Percentiles rank a stretch among this genome's conserved stretches.
phyloP scores from a whole-genome alignment of 2,329 filamentous ascomycete species.

The Talaromyces rugulosus region DNA sequence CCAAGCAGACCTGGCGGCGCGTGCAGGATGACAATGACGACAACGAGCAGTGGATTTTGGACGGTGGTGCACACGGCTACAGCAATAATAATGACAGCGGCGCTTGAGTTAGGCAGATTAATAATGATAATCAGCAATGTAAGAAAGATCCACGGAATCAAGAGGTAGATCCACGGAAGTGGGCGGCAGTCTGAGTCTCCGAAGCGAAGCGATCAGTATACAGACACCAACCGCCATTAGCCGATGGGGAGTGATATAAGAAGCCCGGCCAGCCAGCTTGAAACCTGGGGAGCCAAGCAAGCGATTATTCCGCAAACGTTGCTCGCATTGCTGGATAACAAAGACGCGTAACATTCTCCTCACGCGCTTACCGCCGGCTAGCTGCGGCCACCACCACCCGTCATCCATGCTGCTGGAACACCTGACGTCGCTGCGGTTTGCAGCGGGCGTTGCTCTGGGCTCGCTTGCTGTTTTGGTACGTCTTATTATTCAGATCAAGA shows the following conservation, averaged over 20 bases:
- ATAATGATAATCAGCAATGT: not conserved
- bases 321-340: not conserved
- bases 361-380: slow-evolving; percentile 7
- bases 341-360: not conserved
- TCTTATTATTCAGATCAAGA: not conserved
- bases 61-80: slow-evolving; percentile 40
- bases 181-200: not conserved
- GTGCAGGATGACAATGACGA: slow-evolving; percentile 46
- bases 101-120: not conserved
- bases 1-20: slow-evolving; percentile 42
- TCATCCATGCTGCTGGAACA: slow-evolving; percentile 8
- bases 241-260: not conserved
- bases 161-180: not conserved
- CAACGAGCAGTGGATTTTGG: slow-evolving; percentile 46
- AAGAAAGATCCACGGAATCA: not conserved
- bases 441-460: slow-evolving; percentile 1
- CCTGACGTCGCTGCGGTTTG: slow-evolving; percentile 5
- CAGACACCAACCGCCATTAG: not conserved
- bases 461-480: slow-evolving; percentile 9
- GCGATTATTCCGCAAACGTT: not conserved
- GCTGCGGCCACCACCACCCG: not conserved
- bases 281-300: too few relatives aligned
- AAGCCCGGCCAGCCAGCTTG: not conserved
- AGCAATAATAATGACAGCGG: slow-evolving; percentile 10
- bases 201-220: not conserved